Evolutionary conservation across 1,139 yeast species (phyloP), one percentile per base, ranked within the genome.

Genomic region (Blastobotrys elegans): DNA sequence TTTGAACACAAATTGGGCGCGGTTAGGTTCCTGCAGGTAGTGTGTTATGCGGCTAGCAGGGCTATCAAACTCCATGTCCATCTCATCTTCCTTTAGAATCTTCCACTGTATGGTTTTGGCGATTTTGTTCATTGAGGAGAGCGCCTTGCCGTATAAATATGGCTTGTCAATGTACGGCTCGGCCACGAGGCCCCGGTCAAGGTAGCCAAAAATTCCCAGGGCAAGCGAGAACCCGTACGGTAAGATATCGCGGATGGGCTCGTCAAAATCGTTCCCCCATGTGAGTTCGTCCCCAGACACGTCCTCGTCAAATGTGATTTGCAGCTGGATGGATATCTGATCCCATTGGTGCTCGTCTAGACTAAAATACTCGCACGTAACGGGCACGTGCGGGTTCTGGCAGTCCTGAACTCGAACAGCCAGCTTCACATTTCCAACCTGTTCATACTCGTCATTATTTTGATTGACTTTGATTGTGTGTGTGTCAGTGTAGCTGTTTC

Each of bases 221-320:
- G 84, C 87, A 61, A 63, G 69, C 58, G 72, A 74, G 62, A 67
- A 78, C 56, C 75, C 86, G 70, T 67, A 80, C 2, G 92, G 92
- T 11, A 84, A 73, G 49, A 73, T 71, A 49, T 81, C 82, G 37
- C 73, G 68, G 38, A 84, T 76, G 0, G 88, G 82, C 29, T 71
- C 65, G 20, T 73, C 77, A 61, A 82, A 81, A 59, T 84, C 90
- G 58, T 84, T 84, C 1, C 90, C 90, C 67, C 80, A 83, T 13
- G 79, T 55, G 45, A 83, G 65, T 14, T 74, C 73, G 40, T 75
- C 70, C 1, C 85, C 87, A 30, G 60, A 58, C 17, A 80, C 70
- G 30, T 71, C 68, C 16, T 53, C 50, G n/a, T 66, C 67, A 55
- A 66, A 65, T 6, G 45, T 36, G 7, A 64, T 49, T 6, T 53